phyloP scores from a whole-genome alignment of 805 yeast species.

The Pichia phayaonensis region DNA sequence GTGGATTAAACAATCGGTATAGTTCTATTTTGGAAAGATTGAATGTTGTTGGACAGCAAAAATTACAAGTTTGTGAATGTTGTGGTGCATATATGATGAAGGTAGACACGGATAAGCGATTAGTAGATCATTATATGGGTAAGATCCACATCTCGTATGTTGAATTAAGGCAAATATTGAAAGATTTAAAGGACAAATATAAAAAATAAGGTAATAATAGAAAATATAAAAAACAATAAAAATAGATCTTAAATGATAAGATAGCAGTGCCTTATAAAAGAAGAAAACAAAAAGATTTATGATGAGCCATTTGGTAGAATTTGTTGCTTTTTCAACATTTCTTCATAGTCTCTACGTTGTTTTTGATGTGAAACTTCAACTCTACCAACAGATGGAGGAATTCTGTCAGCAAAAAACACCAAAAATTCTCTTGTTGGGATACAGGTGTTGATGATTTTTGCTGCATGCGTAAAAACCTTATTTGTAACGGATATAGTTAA shows the following conservation, averaged over 20 bases:
- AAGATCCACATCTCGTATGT: constrained; percentile 81
- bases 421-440: constrained; percentile 17
- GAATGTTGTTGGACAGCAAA: constrained; percentile 84
- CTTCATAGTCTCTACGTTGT: constrained; percentile 1
- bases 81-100: constrained; percentile 88
- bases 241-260: not conserved
- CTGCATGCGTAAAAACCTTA: not conserved
- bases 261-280: not conserved
- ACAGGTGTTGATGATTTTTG: not conserved
- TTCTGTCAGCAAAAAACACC: constrained; percentile 21
- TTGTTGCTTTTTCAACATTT: not conserved
- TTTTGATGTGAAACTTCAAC: constrained; percentile 14
- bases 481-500: not conserved
- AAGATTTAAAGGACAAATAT: constrained; percentile 28
- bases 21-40: constrained; percentile 58
- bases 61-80: constrained; percentile 79
- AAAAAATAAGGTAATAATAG: not conserved
- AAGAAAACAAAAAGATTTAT: not conserved
- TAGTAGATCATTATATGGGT: constrained; percentile 87
- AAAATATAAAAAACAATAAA: not conserved
- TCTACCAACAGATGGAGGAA: constrained; percentile 30
- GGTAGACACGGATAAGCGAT: constrained; percentile 77
- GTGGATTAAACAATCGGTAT: constrained; percentile 45
- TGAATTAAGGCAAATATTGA: constrained; percentile 55
- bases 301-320: not conserved